Conservation (phyloP, 179 eudicot genomes). For the Sideroxylon spinosum region DNA sequence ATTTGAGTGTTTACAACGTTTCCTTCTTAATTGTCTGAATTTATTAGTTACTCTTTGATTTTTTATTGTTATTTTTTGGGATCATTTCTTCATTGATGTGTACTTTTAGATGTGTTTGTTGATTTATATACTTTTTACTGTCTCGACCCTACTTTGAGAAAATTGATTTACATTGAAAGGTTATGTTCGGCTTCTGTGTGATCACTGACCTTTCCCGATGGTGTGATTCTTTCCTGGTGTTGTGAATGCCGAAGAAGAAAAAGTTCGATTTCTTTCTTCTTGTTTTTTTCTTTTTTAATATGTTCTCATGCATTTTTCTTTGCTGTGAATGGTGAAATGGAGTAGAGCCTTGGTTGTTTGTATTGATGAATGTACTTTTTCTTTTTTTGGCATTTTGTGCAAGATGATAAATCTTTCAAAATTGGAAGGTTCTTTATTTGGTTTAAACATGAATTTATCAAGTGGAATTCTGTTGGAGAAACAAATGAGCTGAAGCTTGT, state of each 20-base stretch:
- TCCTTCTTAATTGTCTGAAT: neutral
- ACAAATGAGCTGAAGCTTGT: neutral
- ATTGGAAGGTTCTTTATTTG: neutral
- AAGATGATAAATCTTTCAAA: neutral
- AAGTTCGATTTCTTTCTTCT: neutral
- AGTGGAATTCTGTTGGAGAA: neutral
- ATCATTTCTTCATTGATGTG: neutral
- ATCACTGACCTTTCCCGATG: neutral
- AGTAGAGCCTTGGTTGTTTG: neutral
- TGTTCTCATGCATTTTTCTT: neutral
- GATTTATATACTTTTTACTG: neutral
- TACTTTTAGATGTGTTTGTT: neutral
- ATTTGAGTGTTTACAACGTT: neutral
- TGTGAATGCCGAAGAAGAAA: neutral
- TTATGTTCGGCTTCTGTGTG: neutral
- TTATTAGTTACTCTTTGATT: too few species aligned
- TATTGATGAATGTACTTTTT: neutral
- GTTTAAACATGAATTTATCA: neutral
- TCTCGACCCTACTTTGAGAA: neutral
- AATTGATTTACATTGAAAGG: neutral
- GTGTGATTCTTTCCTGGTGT: neutral
- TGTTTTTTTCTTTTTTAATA: neutral
- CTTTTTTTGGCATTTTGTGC: neutral
- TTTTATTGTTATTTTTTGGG: neutral
- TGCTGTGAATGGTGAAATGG: neutral